Evolutionary conservation across 768 basidiomycete genomes (phyloP).

Genomic region (Trametes sanguinea): DNA sequence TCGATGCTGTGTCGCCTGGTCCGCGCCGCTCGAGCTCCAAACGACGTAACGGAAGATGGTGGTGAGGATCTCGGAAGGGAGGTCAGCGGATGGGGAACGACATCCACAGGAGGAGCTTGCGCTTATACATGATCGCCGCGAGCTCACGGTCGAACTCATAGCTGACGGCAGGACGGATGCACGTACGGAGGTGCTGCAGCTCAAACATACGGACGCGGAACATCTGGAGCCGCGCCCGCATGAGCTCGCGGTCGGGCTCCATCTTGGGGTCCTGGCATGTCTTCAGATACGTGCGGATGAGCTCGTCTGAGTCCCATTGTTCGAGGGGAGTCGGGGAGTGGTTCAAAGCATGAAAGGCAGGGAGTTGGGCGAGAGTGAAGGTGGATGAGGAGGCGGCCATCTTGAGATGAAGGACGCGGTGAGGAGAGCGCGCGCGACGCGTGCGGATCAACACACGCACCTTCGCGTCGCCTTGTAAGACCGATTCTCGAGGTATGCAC

Average conservation of each 20-base stretch:
- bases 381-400: not conserved
- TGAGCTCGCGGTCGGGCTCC: not conserved
- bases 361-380: not conserved
- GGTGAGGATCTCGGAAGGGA: slow-evolving; percentile 66
- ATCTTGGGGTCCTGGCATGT: not conserved
- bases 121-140: slow-evolving; percentile 20
- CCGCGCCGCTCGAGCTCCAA: slow-evolving; percentile 44
- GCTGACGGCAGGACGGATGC: slow-evolving; percentile 24
- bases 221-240: slow-evolving; percentile 9
- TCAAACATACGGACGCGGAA: slow-evolving; percentile 15
- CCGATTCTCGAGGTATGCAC: not conserved
- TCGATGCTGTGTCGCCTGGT: slow-evolving; percentile 40
- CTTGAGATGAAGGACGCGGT: not conserved
- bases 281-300: slow-evolving; percentile 8
- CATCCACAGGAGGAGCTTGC: slow-evolving; percentile 37
- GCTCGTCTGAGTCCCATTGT: slow-evolving; percentile 11
- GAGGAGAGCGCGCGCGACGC: not conserved
- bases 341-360: not conserved
- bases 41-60: slow-evolving; percentile 63
- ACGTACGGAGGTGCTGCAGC: slow-evolving; percentile 14
- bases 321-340: not conserved
- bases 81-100: slow-evolving; percentile 59
- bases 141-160: slow-evolving; percentile 18
- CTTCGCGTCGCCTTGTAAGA: not conserved
- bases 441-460: not conserved